Evolutionary conservation across 176 grass and related monocot species (phyloP).

Genomic region (Eremochloa ophiuroides): DNA sequence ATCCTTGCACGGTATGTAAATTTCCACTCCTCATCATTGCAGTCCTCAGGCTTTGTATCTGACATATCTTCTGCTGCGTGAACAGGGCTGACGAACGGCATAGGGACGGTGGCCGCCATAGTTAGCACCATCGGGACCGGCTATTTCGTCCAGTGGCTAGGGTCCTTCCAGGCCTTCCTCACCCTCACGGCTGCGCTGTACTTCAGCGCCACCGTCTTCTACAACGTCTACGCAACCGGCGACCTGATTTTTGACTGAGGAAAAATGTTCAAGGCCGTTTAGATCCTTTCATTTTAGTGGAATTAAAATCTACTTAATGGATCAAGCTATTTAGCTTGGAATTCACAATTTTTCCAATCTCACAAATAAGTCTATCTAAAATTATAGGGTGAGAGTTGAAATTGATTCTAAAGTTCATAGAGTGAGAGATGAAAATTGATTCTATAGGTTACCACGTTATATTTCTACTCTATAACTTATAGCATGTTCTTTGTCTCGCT

Average conservation of each 20-base stretch:
- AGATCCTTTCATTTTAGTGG: too few relatives aligned
- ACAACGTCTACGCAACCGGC: slow-evolving; percentile 65
- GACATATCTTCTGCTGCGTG: slow-evolving; percentile 22
- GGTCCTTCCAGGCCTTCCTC: slow-evolving; percentile 93
- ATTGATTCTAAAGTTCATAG: too few relatives aligned
- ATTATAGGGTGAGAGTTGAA: too few relatives aligned
- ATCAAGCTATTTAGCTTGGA: too few relatives aligned
- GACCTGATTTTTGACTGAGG: slow-evolving; percentile 78
- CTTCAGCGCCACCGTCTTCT: slow-evolving; percentile 73
- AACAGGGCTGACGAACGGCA: slow-evolving; percentile 84
- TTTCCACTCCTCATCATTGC: neutral
- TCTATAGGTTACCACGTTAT: too few relatives aligned
- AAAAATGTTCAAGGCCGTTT: too few relatives aligned
- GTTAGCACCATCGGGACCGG: slow-evolving; percentile 84
- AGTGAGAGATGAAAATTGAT: too few relatives aligned
- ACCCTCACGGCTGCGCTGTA: slow-evolving; percentile 83
- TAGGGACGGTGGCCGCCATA: slow-evolving; percentile 81
- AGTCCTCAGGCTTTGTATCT: neutral
- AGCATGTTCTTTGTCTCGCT: too few relatives aligned
- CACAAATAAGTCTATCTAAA: too few relatives aligned
- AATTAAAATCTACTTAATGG: too few relatives aligned
- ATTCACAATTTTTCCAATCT: too few relatives aligned
- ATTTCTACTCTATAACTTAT: too few relatives aligned
- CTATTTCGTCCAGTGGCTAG: slow-evolving; percentile 91
- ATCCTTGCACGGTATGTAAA: slow-evolving; percentile 72